Evolutionary conservation across 2,329 filamentous ascomycete species (phyloP), one percentile per base, ranked within the genome.

Genomic region (Rasamsonia emersonii): DNA sequence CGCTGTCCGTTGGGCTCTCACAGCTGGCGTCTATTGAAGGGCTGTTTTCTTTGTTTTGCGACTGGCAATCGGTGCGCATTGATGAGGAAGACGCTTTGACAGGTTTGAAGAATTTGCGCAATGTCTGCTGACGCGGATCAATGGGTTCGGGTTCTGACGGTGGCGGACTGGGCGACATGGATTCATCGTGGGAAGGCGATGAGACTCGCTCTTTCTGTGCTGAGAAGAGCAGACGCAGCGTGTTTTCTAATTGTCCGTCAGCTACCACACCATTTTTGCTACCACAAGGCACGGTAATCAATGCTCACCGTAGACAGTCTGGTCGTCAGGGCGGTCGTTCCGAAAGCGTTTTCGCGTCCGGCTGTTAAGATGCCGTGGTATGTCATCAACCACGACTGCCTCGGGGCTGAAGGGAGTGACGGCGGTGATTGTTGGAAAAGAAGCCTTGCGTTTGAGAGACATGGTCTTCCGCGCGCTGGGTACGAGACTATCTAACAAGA

Each of bases 361-460:
- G 39, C 65, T 67, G 43, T 70, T 64, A 26, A 75, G 62, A 43
- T 75, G 54, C 45, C 49, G 53, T 11, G 56, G 51, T 11, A 44
- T 45, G 32, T 58, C 54, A 24, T 53, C 46, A 39, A 52, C 45
- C 43, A 54, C 46, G 30, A 45, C 42, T 18, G 36, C 41, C 28
- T 49, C 49, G 40, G 35, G 40, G 32, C 49, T 28, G 37, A 43
- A 35, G 49, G 56, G 58, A 20, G 59, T 53, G 25, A 65, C 61
- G 20, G 63, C 48, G n/a, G 19, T 17, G 11, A 67, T 41, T 9
- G 49, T 61, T 10, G 69, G 64, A 40, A 65, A 62, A 24, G 70
- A 72, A 26, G 71, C 69, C 51, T 77, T 77, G 49, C 73, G 71
- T 52, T 77, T 77, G 51, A 70, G 57, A 14, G 62, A 59, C 72